These are phyloP conservation scores for Neofusicoccum sp. DNA, from an alignment of 2,329 filamentous ascomycete species.

Conservation along the genomic window DNA sequence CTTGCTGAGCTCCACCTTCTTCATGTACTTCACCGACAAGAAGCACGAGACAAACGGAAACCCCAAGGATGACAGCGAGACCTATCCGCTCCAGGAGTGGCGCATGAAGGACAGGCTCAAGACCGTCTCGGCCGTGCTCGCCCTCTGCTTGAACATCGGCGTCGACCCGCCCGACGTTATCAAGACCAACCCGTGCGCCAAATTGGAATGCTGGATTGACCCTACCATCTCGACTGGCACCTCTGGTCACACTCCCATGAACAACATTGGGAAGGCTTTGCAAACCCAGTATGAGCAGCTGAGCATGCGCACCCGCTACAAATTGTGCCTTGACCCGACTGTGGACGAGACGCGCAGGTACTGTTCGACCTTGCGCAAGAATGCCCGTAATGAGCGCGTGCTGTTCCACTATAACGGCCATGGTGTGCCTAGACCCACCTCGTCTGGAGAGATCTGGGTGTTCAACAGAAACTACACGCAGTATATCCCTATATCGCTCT, in stretches of 20 bases:
- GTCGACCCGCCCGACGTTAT: constrained; percentile 97
- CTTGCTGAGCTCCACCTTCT: constrained; percentile 87
- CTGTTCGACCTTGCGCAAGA: constrained; percentile 83
- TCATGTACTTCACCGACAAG: constrained; percentile 99
- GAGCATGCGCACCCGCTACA: constrained; percentile 93
- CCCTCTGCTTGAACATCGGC: constrained; percentile 94
- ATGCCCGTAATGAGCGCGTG: constrained; percentile 93
- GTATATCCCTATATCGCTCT: constrained; percentile 95
- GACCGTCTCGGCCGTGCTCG: constrained; percentile 92
- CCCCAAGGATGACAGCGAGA: constrained; percentile 63
- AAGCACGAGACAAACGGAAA: constrained; percentile 93
- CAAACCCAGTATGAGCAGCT: constrained; percentile 96
- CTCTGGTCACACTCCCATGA: constrained; percentile 77
- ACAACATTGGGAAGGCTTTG: constrained; percentile 94
- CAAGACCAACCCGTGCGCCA: constrained; percentile 90
- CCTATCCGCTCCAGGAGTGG: constrained; percentile 80
- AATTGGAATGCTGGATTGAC: constrained; percentile 96
- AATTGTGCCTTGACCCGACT: constrained; percentile 93
- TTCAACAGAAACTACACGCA: constrained; percentile 99
- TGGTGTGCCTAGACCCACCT: constrained; percentile 92
- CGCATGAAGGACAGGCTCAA: constrained; percentile 95
- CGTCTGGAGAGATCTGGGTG: constrained; percentile 97
- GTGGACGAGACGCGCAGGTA: constrained; percentile 98
- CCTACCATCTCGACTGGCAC: constrained; percentile 74
- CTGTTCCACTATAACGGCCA: constrained; percentile 99